These are phyloP conservation scores for Glycine soja DNA, from an alignment of 306 rosid species.

Conservation along the genomic window DNA sequence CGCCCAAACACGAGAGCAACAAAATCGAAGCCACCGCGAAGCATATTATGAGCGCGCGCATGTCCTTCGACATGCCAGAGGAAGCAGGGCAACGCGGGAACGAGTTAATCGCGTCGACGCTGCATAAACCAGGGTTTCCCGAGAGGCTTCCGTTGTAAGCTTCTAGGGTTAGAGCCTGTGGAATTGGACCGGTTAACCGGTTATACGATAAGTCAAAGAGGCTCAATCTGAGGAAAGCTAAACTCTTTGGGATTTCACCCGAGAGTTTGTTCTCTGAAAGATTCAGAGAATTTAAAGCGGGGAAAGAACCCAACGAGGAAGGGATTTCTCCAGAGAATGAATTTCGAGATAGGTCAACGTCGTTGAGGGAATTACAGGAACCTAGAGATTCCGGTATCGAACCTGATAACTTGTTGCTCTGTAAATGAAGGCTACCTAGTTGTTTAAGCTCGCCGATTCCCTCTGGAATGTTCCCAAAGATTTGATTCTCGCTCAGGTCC, in stretches of 20 bases:
- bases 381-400: constrained; percentile 72
- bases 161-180: constrained; percentile 59
- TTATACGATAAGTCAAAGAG: constrained; percentile 79
- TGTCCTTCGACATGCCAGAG: constrained; percentile 54
- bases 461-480: constrained; percentile 66
- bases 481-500: constrained; percentile 62
- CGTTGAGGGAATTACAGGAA: constrained; percentile 57
- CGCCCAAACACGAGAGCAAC: constrained; percentile 45
- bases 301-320: constrained; percentile 69
- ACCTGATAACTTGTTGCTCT: constrained; percentile 64
- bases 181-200: constrained; percentile 65
- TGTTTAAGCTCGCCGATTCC: constrained; percentile 63
- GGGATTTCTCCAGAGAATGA: constrained; percentile 67
- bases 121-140: constrained; percentile 77
- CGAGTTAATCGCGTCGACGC: constrained; percentile 42
- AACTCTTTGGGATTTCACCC: constrained; percentile 70
- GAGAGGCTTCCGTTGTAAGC: constrained; percentile 89
- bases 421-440: constrained; percentile 63
- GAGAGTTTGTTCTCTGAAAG: constrained; percentile 68
- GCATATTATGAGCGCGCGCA: constrained; percentile 64
- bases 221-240: constrained; percentile 66
- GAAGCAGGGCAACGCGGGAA: constrained; percentile 60
- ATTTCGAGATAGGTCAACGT: constrained; percentile 66
- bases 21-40: constrained; percentile 50
- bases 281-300: constrained; percentile 64